Conservation (phyloP, 2,329 filamentous ascomycete species). For the Akanthomyces muscarius region DNA sequence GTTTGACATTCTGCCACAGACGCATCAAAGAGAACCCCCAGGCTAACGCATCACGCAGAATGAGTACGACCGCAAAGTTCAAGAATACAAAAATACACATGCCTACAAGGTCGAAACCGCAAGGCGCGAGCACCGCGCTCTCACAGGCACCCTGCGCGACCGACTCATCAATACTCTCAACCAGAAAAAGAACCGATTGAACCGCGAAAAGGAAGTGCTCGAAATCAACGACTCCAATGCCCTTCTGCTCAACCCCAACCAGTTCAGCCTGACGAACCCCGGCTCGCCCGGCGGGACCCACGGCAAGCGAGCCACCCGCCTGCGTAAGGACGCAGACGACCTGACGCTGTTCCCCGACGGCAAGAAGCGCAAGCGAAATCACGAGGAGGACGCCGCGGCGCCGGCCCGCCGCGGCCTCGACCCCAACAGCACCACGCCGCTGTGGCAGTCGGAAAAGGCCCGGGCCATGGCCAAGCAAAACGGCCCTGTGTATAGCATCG, state of each 20-base stretch:
- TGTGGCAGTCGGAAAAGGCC: slow-evolving; percentile 60
- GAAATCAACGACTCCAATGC: slow-evolving; percentile 65
- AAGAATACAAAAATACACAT: slow-evolving; percentile 56
- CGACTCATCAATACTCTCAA: slow-evolving; percentile 64
- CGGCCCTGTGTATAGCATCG: slow-evolving; percentile 60
- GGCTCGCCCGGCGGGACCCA: slow-evolving; percentile 60
- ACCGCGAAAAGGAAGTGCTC: slow-evolving; percentile 63
- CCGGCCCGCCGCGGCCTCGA: slow-evolving; percentile 55
- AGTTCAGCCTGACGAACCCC: slow-evolving; percentile 63
- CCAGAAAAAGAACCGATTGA: slow-evolving; percentile 60
- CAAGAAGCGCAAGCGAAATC: slow-evolving; percentile 61
- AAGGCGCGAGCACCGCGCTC: slow-evolving; percentile 55
- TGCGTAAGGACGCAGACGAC: slow-evolving; percentile 59
- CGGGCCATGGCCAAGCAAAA: slow-evolving; percentile 51
- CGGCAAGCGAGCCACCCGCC: slow-evolving; percentile 58
- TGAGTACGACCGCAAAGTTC: slow-evolving; percentile 59
- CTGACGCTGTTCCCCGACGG: slow-evolving; percentile 49
- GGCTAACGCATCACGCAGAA: slow-evolving; percentile 38
- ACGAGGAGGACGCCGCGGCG: slow-evolving; percentile 56
- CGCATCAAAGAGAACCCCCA: slow-evolving; percentile 3
- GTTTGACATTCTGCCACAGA: slow-evolving; percentile 25
- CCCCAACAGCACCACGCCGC: slow-evolving; percentile 52
- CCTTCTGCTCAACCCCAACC: slow-evolving; percentile 62
- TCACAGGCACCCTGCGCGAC: slow-evolving; percentile 59
- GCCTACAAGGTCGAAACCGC: slow-evolving; percentile 61